These are phyloP conservation scores for Lumnitzera racemosa DNA, from an alignment of 345 rosid genomes.

Conservation along the genomic window DNA sequence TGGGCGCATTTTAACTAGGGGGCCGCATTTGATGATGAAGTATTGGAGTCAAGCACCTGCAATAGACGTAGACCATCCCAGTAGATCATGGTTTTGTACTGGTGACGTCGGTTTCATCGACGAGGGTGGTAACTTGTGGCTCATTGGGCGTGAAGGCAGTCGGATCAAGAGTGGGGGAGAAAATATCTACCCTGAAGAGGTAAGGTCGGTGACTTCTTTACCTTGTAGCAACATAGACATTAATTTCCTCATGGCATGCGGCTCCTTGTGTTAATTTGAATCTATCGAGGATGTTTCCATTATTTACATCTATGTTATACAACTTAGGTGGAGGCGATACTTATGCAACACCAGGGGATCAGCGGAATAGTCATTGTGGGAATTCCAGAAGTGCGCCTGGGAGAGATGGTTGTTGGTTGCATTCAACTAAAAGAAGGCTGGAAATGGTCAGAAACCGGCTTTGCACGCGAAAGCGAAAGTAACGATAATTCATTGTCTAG, in stretches of 20 bases:
- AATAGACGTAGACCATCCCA: constrained; percentile 14
- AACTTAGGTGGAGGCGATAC: constrained; percentile 52
- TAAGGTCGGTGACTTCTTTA: constrained; percentile 5
- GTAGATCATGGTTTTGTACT: constrained; percentile 66
- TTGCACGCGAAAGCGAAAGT: constrained; percentile 2
- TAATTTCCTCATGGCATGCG: too few relatives aligned
- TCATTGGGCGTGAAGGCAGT: constrained; percentile 61
- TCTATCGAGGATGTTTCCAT: neutral
- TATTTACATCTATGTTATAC: constrained; percentile 1
- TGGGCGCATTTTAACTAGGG: constrained; percentile 69
- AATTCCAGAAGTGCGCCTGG: constrained; percentile 44
- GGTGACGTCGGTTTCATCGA: constrained; percentile 70
- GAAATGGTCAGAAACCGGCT: constrained; percentile 46
- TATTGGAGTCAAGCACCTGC: constrained; percentile 47
- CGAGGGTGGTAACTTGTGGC: constrained; percentile 62
- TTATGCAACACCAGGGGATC: constrained; percentile 56
- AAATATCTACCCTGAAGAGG: constrained; percentile 90
- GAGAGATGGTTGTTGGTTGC: constrained; percentile 77
- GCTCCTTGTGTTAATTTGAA: too few relatives aligned
- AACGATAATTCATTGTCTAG: constrained; percentile 29
- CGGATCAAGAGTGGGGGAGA: constrained; percentile 83
- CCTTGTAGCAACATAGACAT: too few relatives aligned
- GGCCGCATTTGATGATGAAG: constrained; percentile 71
- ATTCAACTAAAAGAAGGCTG: constrained; percentile 45
- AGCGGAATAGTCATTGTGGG: constrained; percentile 50